Evolutionary conservation across 2,329 filamentous ascomycete genomes (phyloP), one percentile per base, ranked within the genome.

Genomic region (Aspergillus unguis): DNA sequence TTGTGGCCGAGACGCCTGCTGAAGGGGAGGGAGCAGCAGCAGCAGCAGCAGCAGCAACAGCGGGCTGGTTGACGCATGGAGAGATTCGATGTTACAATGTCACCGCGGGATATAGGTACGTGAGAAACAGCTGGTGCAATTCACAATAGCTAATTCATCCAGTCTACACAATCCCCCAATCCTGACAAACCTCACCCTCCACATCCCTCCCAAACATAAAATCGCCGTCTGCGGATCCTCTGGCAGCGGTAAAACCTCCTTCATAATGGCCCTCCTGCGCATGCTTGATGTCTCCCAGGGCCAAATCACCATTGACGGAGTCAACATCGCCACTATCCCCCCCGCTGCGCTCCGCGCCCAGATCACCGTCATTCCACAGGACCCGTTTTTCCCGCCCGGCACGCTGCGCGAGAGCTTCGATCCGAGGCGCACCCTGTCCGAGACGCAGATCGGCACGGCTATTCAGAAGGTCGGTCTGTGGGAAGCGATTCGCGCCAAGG

Each of bases 201-300:
- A 35, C 3, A 52, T 52, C 25, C 11, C n/a, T 6, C 27, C 44
- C 1, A 55, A 55, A 3, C 35, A 57, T 25, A 59, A 55, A 8
- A 50, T 59, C 26, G 56, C 49, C 17, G 50, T 57, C 6, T 58
- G 58, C 33, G 56, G 56, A 8, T 38, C 9, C n/a, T 4, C 7
- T 23, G 10, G 28, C 33, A 52, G 49, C 29, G 49, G 49, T 2
- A 52, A 52, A 46, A 46, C 43, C 4, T 47, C 49, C 6, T 37
- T 52, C 11, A 45, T 52, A 17, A 23, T 41, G 3, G 33, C 35
- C n/a, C 27, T 52, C 7, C 43, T 52, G 29, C 44, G 44, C 17
- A 42, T 52, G 36, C 11, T 52, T 4, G 36, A 47, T 17, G 31
- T 26, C 28, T 26, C 23, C 9, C 7, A 28, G 23, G 49, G 49